Base-by-base conservation (phyloP, 1,139 yeast genomes). In the Lodderomyces elongisporus region DNA sequence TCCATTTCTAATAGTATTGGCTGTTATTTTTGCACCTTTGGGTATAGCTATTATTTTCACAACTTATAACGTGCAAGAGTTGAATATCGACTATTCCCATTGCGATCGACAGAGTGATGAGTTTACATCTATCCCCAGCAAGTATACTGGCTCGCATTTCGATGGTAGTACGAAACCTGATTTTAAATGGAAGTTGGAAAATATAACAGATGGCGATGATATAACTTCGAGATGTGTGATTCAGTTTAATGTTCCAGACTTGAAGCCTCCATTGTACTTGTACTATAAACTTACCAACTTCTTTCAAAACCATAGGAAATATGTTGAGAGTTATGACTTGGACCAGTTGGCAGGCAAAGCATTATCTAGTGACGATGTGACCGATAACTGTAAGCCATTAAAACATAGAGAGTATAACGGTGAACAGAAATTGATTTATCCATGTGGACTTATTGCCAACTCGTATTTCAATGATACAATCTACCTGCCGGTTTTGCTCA, bases 371-470 rank as follows among this genome's bases (percentile, higher is more conserved):
- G 69, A 54, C 33, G 66, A 60, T 30, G 52, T 82, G 3, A 64
- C 68, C 13, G 60, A 63, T 28, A 72, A 78, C 39, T 83, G 93
- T 56, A 63, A 66, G 31, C 87, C 88, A 1, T 56, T 83, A 50
- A 67, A 65, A 35, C 61, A 63, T 34, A 39, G 47, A 6, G 49
- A 47, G 2, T 41, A 46, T 18, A 68, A 71, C 25, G 63, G 60
- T 13, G 65, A 63, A 18, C 42, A 41, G n/a, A 66, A 59, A 41
- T 49, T 63, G 32, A 47, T 64, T 14, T 91, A 91, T 55, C 98
- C 98, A 6, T 91, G 98, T 62, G 98, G 98, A 1, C 67, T 91
- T 41, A 89, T 91, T 53, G 96, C 98, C 33, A 91, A 91, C 59
- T 83, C 97, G 1, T 57, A 79, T 52, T 91, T 91, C 63, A 91